These are phyloP conservation scores for Sporothrix euskadiensis DNA, from an alignment of 2,329 filamentous ascomycete genomes.

Conservation along the genomic window DNA sequence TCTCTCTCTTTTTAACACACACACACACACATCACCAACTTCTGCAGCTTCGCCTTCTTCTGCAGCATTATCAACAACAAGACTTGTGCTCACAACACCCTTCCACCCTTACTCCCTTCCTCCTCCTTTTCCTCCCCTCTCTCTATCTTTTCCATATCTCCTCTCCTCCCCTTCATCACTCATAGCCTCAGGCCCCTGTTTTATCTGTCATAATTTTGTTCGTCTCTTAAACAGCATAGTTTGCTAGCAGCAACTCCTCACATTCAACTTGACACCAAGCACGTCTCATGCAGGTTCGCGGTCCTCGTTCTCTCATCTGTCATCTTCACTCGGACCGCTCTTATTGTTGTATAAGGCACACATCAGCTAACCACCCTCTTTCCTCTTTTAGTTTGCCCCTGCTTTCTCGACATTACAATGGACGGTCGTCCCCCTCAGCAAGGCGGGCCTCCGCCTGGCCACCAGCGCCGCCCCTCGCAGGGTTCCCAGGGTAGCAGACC, in stretches of 20 bases:
- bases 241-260: no score
- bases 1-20: neutral
- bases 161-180: neutral
- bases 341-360: neutral
- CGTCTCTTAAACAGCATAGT: neutral
- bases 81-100: neutral
- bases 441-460: constrained; percentile 3
- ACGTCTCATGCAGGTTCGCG: neutral
- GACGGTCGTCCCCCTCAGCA: neutral
- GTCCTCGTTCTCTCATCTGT: neutral
- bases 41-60: neutral
- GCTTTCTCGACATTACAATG: neutral
- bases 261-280: neutral
- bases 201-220: neutral
- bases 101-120: neutral
- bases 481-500: constrained; percentile 23
- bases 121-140: neutral
- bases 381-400: neutral
- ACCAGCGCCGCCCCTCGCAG: constrained; percentile 25
- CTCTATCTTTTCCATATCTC: neutral
- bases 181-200: neutral
- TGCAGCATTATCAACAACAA: neutral
- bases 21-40: neutral
- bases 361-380: neutral
- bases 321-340: neutral